These are phyloP conservation scores for Pseudozyma hubeiensis DNA, from an alignment of 1,284 basidiomycete genomes.

Conservation along the genomic window DNA sequence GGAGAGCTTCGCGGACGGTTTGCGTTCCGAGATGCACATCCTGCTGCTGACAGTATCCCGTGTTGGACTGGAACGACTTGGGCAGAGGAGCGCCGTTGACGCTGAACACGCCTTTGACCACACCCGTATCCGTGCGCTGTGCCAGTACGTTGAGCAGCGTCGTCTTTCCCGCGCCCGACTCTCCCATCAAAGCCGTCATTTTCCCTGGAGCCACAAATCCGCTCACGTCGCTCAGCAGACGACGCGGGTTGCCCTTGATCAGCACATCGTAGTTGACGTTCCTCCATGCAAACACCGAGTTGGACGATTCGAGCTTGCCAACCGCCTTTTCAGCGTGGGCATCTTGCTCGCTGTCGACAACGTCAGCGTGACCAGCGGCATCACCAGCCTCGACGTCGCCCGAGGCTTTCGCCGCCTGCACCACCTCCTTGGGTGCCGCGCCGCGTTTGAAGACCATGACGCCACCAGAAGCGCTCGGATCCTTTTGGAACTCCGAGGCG, in stretches of 20 bases:
- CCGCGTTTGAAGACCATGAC: conserved; percentile 60
- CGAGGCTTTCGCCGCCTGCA: conserved; percentile 26
- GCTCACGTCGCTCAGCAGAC: conserved; percentile 80
- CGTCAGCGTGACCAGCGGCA: conserved; percentile 7
- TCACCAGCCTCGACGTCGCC: conserved; percentile 30
- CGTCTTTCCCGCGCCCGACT: conserved; percentile 77
- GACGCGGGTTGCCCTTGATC: conserved; percentile 73
- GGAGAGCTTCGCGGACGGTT: conserved; percentile 83
- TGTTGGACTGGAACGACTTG: conserved; percentile 75
- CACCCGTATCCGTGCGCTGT: conserved; percentile 78
- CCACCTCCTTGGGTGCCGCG: conserved; percentile 32
- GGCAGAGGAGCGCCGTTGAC: conserved; percentile 71
- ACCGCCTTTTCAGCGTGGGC: conserved; percentile 16
- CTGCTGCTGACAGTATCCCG: conserved; percentile 80
- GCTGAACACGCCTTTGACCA: conserved; percentile 82
- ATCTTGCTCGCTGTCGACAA: conserved; percentile 1
- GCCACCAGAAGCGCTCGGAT: conserved; percentile 55
- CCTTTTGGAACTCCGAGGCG: conserved; percentile 56
- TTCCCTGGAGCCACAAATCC: conserved; percentile 84
- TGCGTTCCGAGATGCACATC: conserved; percentile 85
- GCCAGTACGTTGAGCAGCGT: conserved; percentile 83
- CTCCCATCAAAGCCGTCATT: conserved; percentile 78
- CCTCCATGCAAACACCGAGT: conserved; percentile 70
- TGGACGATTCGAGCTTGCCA: conserved; percentile 44
- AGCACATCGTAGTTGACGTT: conserved; percentile 70